Base-by-base conservation (phyloP, 306 rosid genomes). In the Abrus pulchellus region DNA sequence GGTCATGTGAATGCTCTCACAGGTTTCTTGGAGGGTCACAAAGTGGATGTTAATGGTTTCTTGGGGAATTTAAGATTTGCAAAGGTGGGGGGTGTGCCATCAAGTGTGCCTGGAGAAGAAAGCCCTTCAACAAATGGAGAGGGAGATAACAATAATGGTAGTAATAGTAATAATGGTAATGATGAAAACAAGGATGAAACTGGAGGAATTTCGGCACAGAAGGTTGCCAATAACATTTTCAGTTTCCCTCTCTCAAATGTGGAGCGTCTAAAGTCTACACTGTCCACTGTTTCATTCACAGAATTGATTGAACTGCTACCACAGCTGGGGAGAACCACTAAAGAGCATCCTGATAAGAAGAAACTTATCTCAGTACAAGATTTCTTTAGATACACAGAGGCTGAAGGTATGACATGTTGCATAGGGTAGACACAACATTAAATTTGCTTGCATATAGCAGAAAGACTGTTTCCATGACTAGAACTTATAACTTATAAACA, bases 321-420 rank as follows among this genome's bases (percentile, higher is more conserved):
- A 0, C 99, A 92, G 68, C 78, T 93, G 45, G 94, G 98, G 80
- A 85, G 86, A 57, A 64, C 97, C 69, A 11, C 94, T 33, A 96
- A 92, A 88, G 99, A 93, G 28, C 89, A 96, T 85, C 99, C 99
- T 48, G 99, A 96, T 83, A 96, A 96, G 90, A 96, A 96, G 92
- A 93, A 90, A 83, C 83, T 96, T 20, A 67, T 92, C 80, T 96
- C 97, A 7, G 99, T 96, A 61, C 97, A 96, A 77, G 99, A 93
- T 90, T 96, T 96, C 88, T 96, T 96, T 85, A 90, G 97, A 88
- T 96, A 96, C 91, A 88, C 99, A 30, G 98, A 93, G 81, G 77
- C 98, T n/a, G 99, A 96, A 96, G 99, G 99, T 96, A 86, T 61
- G 88, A 9, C 61, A 65, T 78, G 62, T 75, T 50, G 54, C 60